Evolutionary conservation across 2,329 filamentous ascomycete species (phyloP), one percentile per base, ranked within the genome.

Genomic region (Apiospora phragmitis): DNA sequence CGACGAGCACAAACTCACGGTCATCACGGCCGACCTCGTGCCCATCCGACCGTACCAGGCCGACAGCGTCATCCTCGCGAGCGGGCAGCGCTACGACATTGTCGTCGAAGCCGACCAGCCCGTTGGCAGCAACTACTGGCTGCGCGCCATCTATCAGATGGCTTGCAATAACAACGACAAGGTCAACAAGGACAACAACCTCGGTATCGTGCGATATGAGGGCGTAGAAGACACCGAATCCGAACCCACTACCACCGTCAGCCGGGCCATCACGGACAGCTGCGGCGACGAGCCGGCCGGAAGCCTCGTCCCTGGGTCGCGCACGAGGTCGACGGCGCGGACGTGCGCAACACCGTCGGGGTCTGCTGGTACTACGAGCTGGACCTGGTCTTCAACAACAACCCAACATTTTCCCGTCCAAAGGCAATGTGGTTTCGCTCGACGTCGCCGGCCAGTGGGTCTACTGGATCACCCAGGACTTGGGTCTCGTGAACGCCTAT

Each of bases 1-100:
- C 69, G 85, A 87, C 74, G 82, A 84, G 42, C 88, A 91, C 76
- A 82, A 73, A 1, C 77, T 91, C 72, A 85, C 81, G 0, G 86
- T 91, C 43, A 87, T 90, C 62, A 82, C 83, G 0, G 82, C 79
- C 21, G 89, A 89, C 71, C 78, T 90, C 4, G 86, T 90, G 0
- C 86, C 88, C 2, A 82, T 90, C n/a, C 73, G 81, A 35, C 88
- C 88, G 0, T 90, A 86, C 71, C 77, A 78, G 1, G 83, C 87
- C 0, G 81, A 82, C 0, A 80, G 78, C 51, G 70, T 88, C 9
- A 79, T 79, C n/a, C 62, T 72, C 18, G 65, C 65, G 18, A 71
- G 68, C 45, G 71, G 71, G 5, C 80, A 82, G 70, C 77, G 84
- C 7, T 84, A 84, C 73, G 83, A 86, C 71, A 74, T 86, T 5